Conservation (phyloP, 2,329 filamentous ascomycete genomes). For the Ophiostoma quercus region DNA sequence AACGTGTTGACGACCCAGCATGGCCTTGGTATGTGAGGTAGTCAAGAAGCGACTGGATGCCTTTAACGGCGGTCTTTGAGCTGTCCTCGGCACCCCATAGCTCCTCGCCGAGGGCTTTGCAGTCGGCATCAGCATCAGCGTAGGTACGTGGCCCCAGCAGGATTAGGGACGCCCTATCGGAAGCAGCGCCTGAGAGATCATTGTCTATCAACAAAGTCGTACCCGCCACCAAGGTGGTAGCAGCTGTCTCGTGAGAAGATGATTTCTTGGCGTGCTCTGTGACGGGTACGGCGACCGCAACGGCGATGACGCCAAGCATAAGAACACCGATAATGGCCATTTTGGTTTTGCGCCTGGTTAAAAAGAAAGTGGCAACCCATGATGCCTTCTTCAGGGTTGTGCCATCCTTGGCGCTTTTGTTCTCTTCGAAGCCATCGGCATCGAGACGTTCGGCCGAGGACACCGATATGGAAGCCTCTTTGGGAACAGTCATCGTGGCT, state of each 20-base stretch:
- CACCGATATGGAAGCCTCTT: not conserved
- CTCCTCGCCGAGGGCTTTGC: slow-evolving; percentile 38
- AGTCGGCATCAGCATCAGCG: slow-evolving; percentile 33
- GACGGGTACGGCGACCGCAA: slow-evolving; percentile 20
- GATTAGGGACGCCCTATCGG: slow-evolving; percentile 35
- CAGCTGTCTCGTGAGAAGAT: not conserved
- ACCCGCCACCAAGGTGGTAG: slow-evolving; percentile 29
- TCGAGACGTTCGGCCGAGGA: not conserved
- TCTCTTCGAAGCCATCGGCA: not conserved
- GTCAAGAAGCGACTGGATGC: slow-evolving; percentile 35
- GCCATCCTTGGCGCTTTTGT: slow-evolving; percentile 3
- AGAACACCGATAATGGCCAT: slow-evolving; percentile 26
- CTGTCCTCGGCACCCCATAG: slow-evolving; percentile 35
- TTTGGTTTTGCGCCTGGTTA: slow-evolving; percentile 17
- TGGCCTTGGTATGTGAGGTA: slow-evolving; percentile 36
- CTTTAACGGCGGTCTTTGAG: slow-evolving; percentile 25
- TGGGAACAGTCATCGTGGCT: not conserved
- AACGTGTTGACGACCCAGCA: slow-evolving; percentile 30
- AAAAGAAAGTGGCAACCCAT: slow-evolving; percentile 17
- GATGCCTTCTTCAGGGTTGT: not conserved
- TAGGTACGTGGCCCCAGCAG: slow-evolving; percentile 34
- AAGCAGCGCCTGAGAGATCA: slow-evolving; percentile 38
- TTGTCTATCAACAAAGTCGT: slow-evolving; percentile 40
- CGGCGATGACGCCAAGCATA: slow-evolving; percentile 24
- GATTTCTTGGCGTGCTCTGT: slow-evolving; percentile 10